Percentiles rank a stretch among this genome's conserved stretches.
These are phyloP conservation scores for Capsella rubella DNA, from an alignment of 441 rosid species.

Conservation along the genomic window DNA sequence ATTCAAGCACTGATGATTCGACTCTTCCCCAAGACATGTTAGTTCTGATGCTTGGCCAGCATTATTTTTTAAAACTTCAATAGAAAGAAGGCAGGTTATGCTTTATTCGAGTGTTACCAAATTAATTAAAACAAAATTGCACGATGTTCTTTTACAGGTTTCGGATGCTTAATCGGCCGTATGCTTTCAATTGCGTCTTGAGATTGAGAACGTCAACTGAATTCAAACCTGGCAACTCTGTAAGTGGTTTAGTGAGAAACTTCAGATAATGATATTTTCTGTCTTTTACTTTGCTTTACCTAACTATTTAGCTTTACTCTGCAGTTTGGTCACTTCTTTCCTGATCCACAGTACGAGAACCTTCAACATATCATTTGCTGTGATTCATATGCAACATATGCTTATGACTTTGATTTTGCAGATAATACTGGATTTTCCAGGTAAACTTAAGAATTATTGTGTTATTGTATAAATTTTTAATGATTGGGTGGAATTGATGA, in stretches of 20 bases:
- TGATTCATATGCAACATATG: slow-evolving; percentile 96
- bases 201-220: slow-evolving; percentile 95
- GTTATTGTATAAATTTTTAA: background rate
- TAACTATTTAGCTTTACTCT: slow-evolving; percentile 37
- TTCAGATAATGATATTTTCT: slow-evolving; percentile 7
- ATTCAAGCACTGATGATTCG: slow-evolving; percentile 93
- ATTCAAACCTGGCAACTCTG: slow-evolving; percentile 89
- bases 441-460: slow-evolving; percentile 37
- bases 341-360: slow-evolving; percentile 97
- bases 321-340: slow-evolving; percentile 99
- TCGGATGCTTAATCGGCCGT: slow-evolving; percentile 92
- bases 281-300: slow-evolving; percentile 15
- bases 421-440: slow-evolving; percentile 87
- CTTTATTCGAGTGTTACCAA: slow-evolving; percentile 23
- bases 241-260: slow-evolving; percentile 50
- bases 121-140: slow-evolving; percentile 16
- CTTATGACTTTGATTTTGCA: slow-evolving; percentile 92
- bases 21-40: slow-evolving; percentile 99
- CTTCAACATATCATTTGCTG: slow-evolving; percentile 98
- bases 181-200: slow-evolving; percentile 90
- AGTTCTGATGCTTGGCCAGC: slow-evolving; percentile 45
- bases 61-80: background rate
- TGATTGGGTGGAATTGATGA: slow-evolving; percentile 14
- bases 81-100: slow-evolving; percentile 11
- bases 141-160: slow-evolving; percentile 58